phyloP scores from a whole-genome alignment of 495 filamentous ascomycete genomes.

The Apodospora peruviana region DNA sequence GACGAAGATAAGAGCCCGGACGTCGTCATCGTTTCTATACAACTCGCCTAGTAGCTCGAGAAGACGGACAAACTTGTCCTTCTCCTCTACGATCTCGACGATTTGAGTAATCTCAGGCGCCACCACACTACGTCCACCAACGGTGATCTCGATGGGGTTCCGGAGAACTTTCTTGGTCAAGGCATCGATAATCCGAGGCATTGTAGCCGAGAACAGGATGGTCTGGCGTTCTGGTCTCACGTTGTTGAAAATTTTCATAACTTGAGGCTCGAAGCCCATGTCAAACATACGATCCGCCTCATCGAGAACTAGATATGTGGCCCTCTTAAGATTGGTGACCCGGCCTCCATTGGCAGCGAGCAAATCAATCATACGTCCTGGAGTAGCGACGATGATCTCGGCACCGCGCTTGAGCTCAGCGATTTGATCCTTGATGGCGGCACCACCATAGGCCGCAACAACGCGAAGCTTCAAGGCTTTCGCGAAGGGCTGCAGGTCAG shows the following conservation, averaged over 20 bases:
- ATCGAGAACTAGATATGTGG: constrained; percentile 91
- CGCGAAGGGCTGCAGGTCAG: constrained; percentile 88
- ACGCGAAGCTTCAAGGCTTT: constrained; percentile 85
- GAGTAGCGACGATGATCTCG: constrained; percentile 92
- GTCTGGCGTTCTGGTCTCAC: constrained; percentile 89
- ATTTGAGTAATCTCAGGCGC: constrained; percentile 92
- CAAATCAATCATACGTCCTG: constrained; percentile 95
- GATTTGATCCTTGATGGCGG: constrained; percentile 97
- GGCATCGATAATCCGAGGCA: constrained; percentile 89
- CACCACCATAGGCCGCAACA: constrained; percentile 93
- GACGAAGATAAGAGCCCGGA: constrained; percentile 85
- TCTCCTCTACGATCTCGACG: constrained; percentile 80
- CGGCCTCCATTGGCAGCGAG: constrained; percentile 87
- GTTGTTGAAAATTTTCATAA: constrained; percentile 92
- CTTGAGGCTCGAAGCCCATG: constrained; percentile 98
- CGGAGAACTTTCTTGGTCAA: constrained; percentile 82
- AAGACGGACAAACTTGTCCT: constrained; percentile 77
- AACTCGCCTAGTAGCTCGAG: constrained; percentile 83
- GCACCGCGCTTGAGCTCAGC: constrained; percentile 91
- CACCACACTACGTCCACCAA: constrained; percentile 87
- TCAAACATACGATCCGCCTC: constrained; percentile 99
- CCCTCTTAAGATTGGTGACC: constrained; percentile 82
- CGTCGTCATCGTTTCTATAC: constrained; percentile 83
- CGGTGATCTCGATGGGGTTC: constrained; percentile 83
- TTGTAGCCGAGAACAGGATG: constrained; percentile 93